Percentiles rank a stretch among this genome's conserved stretches.
Evolutionary conservation across 345 rosid genomes (phyloP).

Genomic region (Clausena lansium): DNA sequence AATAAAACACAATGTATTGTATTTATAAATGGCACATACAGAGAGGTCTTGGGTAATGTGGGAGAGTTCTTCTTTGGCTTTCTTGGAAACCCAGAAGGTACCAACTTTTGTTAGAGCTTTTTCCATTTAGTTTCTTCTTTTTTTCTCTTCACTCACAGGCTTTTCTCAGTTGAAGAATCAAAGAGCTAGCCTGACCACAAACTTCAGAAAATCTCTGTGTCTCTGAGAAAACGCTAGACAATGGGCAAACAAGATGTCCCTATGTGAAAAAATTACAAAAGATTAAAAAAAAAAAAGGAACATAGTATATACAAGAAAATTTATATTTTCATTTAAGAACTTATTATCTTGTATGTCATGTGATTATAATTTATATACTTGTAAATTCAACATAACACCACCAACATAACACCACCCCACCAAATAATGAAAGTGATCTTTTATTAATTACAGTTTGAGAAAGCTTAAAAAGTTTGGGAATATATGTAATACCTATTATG

Average conservation of each 20-base stretch:
- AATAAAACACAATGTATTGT: too few species aligned
- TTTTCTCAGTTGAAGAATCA: background rate
- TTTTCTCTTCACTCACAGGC: background rate
- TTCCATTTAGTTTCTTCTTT: slow-evolving; percentile 23
- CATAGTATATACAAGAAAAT: too few species aligned
- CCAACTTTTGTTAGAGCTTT: slow-evolving; percentile 39
- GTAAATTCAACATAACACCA: background rate
- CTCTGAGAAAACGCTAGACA: too few species aligned
- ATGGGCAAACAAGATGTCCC: too few species aligned
- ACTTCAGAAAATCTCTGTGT: background rate
- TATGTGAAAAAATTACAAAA: too few species aligned
- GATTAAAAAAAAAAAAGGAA: background rate
- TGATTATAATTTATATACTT: too few species aligned
- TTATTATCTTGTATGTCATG: background rate
- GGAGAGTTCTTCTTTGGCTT: slow-evolving; percentile 36
- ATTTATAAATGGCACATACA: slow-evolving; percentile 11
- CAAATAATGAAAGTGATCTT: too few species aligned
- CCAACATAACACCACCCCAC: background rate
- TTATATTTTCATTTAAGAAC: background rate
- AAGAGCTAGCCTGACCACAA: background rate
- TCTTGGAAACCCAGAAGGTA: slow-evolving; percentile 34
- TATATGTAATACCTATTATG: too few species aligned
- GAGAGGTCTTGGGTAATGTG: slow-evolving; percentile 30
- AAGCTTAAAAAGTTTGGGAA: too few species aligned
- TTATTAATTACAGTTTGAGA: too few species aligned